phyloP scores from a whole-genome alignment of 768 basidiomycete species.

The Mrakia frigida region DNA sequence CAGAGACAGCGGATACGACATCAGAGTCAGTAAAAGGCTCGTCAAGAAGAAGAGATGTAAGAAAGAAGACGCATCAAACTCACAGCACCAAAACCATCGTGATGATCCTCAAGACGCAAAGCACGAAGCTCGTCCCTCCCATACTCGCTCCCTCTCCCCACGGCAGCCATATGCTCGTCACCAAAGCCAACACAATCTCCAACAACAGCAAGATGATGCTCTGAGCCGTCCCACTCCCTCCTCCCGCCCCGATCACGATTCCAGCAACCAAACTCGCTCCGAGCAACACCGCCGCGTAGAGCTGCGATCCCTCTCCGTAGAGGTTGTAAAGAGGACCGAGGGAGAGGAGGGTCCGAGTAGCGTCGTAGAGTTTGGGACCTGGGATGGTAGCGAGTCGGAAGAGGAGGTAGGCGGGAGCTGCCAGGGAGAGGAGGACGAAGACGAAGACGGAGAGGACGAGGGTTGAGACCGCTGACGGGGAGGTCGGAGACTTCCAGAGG shows the following conservation, averaged over 20 bases:
- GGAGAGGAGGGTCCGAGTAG: slow-evolving; percentile 81
- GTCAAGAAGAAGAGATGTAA: not conserved
- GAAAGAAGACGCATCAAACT: slow-evolving; percentile 50
- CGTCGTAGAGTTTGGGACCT: slow-evolving; percentile 87
- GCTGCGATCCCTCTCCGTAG: slow-evolving; percentile 82
- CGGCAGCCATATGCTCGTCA: slow-evolving; percentile 75
- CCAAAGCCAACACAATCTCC: slow-evolving; percentile 75
- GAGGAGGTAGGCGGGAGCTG: slow-evolving; percentile 68
- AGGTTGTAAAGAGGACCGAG: slow-evolving; percentile 92
- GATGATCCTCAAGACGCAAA: slow-evolving; percentile 84
- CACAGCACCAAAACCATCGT: slow-evolving; percentile 82
- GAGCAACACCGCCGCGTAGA: slow-evolving; percentile 77
- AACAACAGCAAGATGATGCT: slow-evolving; percentile 82
- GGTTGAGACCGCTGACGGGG: slow-evolving; percentile 50
- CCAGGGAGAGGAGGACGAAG: slow-evolving; percentile 71
- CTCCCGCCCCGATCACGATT: slow-evolving; percentile 79
- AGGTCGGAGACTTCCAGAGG: slow-evolving; percentile 50
- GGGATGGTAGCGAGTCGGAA: slow-evolving; percentile 72
- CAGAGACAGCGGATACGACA: not conserved
- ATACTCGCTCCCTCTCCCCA: slow-evolving; percentile 97
- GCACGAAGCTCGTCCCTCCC: slow-evolving; percentile 90
- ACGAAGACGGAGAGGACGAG: slow-evolving; percentile 75
- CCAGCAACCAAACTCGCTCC: slow-evolving; percentile 76
- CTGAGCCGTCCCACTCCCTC: slow-evolving; percentile 83
- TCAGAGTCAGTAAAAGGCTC: slow-evolving; percentile 29